phyloP scores from a whole-genome alignment of 306 rosid genomes.

The Spatholobus suberectus region DNA sequence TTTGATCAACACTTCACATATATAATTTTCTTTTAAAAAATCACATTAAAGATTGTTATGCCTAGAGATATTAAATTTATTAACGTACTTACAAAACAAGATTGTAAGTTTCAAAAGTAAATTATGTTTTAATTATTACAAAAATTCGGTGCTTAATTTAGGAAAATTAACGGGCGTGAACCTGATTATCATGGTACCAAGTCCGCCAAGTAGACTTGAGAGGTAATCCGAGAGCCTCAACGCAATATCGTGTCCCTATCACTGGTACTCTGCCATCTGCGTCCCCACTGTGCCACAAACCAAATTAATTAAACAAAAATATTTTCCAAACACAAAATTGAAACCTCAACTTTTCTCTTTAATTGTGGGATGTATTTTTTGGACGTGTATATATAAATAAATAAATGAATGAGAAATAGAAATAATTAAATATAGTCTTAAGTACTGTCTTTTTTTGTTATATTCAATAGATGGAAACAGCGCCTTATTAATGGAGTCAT shows the following conservation, averaged over 20 bases:
- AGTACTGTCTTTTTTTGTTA: not conserved
- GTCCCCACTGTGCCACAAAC: slow-evolving; percentile 56
- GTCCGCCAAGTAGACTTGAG: slow-evolving; percentile 55
- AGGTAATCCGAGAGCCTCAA: slow-evolving; percentile 56
- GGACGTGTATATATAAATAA: not conserved
- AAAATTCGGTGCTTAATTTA: too few relatives aligned
- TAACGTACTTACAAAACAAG: not conserved
- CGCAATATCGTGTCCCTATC: slow-evolving; percentile 60
- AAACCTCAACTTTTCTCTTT: not conserved
- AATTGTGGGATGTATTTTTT: not conserved
- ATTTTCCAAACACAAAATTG: not conserved
- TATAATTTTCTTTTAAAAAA: too few relatives aligned
- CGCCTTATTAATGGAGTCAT: slow-evolving; percentile 23
- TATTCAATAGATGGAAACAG: not conserved
- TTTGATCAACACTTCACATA: too few relatives aligned
- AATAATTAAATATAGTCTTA: too few relatives aligned
- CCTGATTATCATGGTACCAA: slow-evolving; percentile 63
- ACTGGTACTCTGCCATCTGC: slow-evolving; percentile 65
- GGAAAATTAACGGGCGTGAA: not conserved
- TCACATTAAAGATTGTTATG: too few relatives aligned
- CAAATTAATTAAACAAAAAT: not conserved
- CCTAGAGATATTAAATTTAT: not conserved
- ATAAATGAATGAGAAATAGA: too few relatives aligned
- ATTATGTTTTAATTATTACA: not conserved
- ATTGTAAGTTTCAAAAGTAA: not conserved